Conservation (phyloP, 1,284 basidiomycete genomes). For the Boletus semigastroideus region DNA sequence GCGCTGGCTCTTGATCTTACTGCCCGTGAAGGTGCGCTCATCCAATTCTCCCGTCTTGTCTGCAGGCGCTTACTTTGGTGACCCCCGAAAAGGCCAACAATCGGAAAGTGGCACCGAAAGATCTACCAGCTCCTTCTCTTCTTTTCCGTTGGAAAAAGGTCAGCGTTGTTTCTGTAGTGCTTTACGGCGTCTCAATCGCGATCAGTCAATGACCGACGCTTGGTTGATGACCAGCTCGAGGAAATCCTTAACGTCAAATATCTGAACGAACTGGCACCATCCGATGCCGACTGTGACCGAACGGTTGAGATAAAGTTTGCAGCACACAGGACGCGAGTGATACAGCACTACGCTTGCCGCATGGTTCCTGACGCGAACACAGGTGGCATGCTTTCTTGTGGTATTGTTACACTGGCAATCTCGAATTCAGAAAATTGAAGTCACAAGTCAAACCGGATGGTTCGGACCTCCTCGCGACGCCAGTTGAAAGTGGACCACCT, state of each 20-base stretch:
- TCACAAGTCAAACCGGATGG: constrained; percentile 17
- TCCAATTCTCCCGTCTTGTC: neutral
- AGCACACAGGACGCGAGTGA: constrained; percentile 30
- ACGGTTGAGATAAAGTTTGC: constrained; percentile 17
- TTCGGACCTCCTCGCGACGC: neutral
- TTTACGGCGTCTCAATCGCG: constrained; percentile 9
- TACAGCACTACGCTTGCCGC: neutral
- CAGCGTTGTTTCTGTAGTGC: neutral
- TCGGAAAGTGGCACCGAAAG: constrained; percentile 1
- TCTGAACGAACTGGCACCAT: neutral
- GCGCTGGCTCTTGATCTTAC: neutral
- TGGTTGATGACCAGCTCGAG: neutral
- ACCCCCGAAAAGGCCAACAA: constrained; percentile 2
- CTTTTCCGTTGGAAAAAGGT: constrained; percentile 13
- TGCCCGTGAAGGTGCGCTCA: constrained; percentile 5
- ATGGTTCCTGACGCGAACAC: neutral
- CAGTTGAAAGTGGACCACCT: constrained; percentile 9
- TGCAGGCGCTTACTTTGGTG: neutral
- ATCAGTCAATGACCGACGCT: constrained; percentile 8
- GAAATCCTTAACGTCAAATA: constrained; percentile 4
- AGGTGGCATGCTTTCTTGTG: constrained; percentile 33
- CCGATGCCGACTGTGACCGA: constrained; percentile 3
- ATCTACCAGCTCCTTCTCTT: constrained; percentile 7
- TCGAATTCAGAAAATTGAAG: constrained; percentile 21
- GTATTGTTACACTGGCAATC: constrained; percentile 31